phyloP scores from a whole-genome alignment of 2,329 filamentous ascomycete species.

The Parascedosporium putredinis region DNA sequence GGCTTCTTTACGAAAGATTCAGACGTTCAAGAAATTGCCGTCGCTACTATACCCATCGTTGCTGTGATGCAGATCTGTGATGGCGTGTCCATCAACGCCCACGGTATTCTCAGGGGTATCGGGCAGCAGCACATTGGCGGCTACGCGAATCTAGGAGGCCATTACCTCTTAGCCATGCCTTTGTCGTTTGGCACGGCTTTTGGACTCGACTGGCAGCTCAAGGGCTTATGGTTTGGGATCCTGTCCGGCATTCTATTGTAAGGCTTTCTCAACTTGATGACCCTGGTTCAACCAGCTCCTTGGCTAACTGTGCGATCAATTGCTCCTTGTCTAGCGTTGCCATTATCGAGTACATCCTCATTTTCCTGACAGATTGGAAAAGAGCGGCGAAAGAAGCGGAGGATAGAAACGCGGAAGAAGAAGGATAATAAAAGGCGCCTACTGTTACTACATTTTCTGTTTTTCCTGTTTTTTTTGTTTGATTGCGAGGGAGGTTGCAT shows the following conservation, averaged over 20 bases:
- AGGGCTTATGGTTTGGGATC: conserved; percentile 73
- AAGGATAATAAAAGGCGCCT: neutral
- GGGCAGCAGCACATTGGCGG: conserved; percentile 85
- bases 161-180: conserved; percentile 79
- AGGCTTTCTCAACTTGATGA: no score
- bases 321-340: conserved; percentile 29
- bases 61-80: conserved; percentile 89
- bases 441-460: no score
- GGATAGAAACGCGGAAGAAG: conserved; percentile 29
- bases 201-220: conserved; percentile 62
- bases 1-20: conserved; percentile 66
- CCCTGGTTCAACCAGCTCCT: no score
- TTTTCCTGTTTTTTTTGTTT: no score
- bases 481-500: no score
- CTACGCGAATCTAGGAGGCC: conserved; percentile 75
- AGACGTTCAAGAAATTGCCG: conserved; percentile 58
- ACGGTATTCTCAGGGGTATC: conserved; percentile 76
- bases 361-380: conserved; percentile 43
- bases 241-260: conserved; percentile 59
- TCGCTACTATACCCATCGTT: conserved; percentile 64
- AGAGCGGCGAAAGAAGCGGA: conserved; percentile 42
- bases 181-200: conserved; percentile 73
- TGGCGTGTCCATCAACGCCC: conserved; percentile 65
- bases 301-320: conserved; percentile 2
- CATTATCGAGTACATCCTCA: conserved; percentile 42